Base-by-base conservation (phyloP, 306 rosid genomes). In the Cercis canadensis region DNA sequence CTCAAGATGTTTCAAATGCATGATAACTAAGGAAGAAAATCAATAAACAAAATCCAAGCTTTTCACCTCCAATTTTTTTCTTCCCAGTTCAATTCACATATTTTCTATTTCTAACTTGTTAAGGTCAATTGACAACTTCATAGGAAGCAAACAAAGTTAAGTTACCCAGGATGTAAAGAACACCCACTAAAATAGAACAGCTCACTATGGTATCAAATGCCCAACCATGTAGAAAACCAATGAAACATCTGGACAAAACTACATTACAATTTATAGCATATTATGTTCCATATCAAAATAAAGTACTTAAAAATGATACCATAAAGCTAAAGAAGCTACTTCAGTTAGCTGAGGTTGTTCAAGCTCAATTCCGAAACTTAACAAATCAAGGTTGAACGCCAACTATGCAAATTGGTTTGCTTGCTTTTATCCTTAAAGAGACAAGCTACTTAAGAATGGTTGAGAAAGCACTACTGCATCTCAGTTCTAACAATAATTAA, bases 241-340 rank as follows among this genome's bases (percentile, higher is more conserved):
- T 16, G 52, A 54, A 44, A 50, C 39, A 34, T 62, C 43, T 17
- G 36, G 54, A n/a, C 18, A 6, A 59, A 74, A 61, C 57, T 31
- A 16, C 37, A 67, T 52, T 34, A 65, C 29, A 60, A 36, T 21
- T 24, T 5, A 14, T 46, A n/a, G 17, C 5, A 61, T 31, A 45
- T 33, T 67, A 15, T 63, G n/a, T n/a, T n/a, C n/a, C n/a, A n/a
- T n/a, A n/a, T n/a, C n/a, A n/a, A n/a, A n/a, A n/a, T n/a, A n/a
- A n/a, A n/a, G n/a, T n/a, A n/a, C n/a, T n/a, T n/a, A n/a, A 52
- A 57, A 58, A 8, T 40, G 55, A 34, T 70, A 65, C 14, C 7
- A 12, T 44, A 53, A 61, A 41, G 62, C 62, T 53, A 46, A 72
- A 57, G 52, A 72, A 59, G 51, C 68, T 53, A 44, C 13, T 59